These are phyloP conservation scores for Echinochloa phyllopogon DNA, from an alignment of 176 grass and related monocot species.

Conservation along the genomic window DNA sequence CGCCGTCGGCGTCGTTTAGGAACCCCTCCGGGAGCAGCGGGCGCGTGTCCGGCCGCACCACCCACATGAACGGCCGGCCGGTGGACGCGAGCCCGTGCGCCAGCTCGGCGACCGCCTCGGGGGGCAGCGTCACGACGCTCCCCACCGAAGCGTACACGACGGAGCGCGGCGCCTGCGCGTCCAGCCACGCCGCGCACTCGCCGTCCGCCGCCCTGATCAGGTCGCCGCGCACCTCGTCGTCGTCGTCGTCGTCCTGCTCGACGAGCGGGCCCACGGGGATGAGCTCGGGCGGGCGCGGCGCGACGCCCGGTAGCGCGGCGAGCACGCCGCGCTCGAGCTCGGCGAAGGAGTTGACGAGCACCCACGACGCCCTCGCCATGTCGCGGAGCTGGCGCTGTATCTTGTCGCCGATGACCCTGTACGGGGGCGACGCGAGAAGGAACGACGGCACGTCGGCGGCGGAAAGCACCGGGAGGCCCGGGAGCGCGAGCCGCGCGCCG, in stretches of 20 bases:
- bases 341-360: constrained; percentile 12
- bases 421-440: neutral
- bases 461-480: constrained; percentile 2
- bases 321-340: neutral
- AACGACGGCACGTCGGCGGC: constrained; percentile 9
- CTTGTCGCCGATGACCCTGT: neutral
- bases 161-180: constrained; percentile 24
- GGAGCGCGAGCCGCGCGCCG: neutral
- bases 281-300: neutral
- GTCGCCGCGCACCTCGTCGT: constrained; percentile 27
- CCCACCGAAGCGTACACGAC: constrained; percentile 57
- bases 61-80: constrained; percentile 57
- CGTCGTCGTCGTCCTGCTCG: neutral
- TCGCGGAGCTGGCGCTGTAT: neutral
- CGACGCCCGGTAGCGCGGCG: neutral
- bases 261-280: neutral
- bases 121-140: constrained; percentile 45
- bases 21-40: constrained; percentile 47
- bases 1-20: constrained; percentile 6
- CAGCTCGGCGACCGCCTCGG: constrained; percentile 50
- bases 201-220: constrained; percentile 35
- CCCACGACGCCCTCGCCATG: neutral
- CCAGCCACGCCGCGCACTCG: constrained; percentile 54
- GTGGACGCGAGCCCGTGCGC: constrained; percentile 40
- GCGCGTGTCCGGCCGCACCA: constrained; percentile 38